Base-by-base conservation (phyloP, 2,329 filamentous ascomycete genomes). In the Chaetothyriales sp. region DNA sequence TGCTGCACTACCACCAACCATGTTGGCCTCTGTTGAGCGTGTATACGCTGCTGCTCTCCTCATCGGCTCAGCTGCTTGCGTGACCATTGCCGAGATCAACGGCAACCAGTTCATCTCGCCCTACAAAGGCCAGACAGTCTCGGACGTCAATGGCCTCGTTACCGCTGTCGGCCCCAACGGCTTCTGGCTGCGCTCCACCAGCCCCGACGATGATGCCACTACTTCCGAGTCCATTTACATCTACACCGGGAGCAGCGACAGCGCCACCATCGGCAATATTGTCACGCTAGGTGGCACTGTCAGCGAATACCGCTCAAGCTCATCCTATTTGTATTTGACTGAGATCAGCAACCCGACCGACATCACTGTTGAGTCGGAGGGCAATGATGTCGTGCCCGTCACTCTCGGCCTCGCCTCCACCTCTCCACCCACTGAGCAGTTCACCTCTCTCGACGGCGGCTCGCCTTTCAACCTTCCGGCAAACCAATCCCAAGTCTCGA, bases 211-310 rank as follows among this genome's bases (percentile, higher is more conserved):
- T 46, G 74, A 80, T 60, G 62, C 67, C 12, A 67, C 69, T 46
- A 80, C 78, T 2, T 84, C 80, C 0, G 79, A 83, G 61, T 78
- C 78, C 1, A 63, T 86, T 54, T 85, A 82, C 58, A 74, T 86
- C 43, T 86, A 75, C 60, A 47, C 32, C 28, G 26, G 20, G 18
- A 9, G 9, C 18, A 55, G 54, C 42, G 70, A 68, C 56, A 66
- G 67, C 5, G 70, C 76, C 1, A 71, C 73, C 6, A 74, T 82
- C 8, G 83, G 82, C 47, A 79, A 85, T 58, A 66, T 80, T 48
- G 68, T 86, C 55, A 73, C 73, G 0, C 64, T 86, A 2, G 48
- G 49, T 46, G 82, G 79, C 39, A 72, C 69, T 46, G 75, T 86
- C 12, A 61, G 69, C 28, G 81, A 85, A 66, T 80, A 70, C 57